These are phyloP conservation scores for Chaetomium strumarium DNA, from an alignment of 2,329 filamentous ascomycete genomes.

Conservation along the genomic window DNA sequence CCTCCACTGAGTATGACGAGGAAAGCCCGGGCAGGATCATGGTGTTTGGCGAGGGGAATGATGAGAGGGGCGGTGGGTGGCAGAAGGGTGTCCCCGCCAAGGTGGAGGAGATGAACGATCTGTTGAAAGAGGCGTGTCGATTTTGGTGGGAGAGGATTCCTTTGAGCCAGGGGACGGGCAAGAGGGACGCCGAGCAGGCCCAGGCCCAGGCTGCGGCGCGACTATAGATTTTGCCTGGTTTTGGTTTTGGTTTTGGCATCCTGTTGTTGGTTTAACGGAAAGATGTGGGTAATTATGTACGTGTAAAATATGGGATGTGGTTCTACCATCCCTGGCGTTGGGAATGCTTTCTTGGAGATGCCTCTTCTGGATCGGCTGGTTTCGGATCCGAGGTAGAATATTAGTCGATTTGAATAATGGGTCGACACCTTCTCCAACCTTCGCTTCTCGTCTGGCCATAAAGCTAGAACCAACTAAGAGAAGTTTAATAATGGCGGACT, in stretches of 20 bases:
- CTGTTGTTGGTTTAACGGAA: not conserved
- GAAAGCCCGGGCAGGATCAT: conserved; percentile 37
- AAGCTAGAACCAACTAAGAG: no score
- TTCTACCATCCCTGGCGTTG: not conserved
- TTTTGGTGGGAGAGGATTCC: conserved; percentile 57
- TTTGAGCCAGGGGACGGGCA: conserved; percentile 41
- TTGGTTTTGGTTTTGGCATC: no score
- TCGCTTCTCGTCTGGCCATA: no score
- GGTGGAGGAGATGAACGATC: conserved; percentile 36
- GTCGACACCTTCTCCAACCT: no score
- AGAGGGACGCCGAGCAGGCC: not conserved
- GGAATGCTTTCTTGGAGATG: no score
- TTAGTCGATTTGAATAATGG: no score
- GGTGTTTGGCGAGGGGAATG: conserved; percentile 56
- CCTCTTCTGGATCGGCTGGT: no score
- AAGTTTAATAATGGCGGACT: no score
- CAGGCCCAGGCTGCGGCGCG: not conserved
- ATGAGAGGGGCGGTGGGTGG: conserved; percentile 40
- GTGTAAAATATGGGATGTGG: not conserved
- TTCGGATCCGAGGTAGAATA: no score
- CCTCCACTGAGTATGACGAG: conserved; percentile 1
- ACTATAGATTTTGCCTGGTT: conserved; percentile 1
- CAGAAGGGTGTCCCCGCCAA: conserved; percentile 39
- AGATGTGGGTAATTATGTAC: not conserved
- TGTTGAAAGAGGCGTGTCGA: conserved; percentile 44